These are phyloP conservation scores for Cryptosporidium sp. DNA, from an alignment of 169 alveolate species.

Conservation along the genomic window DNA sequence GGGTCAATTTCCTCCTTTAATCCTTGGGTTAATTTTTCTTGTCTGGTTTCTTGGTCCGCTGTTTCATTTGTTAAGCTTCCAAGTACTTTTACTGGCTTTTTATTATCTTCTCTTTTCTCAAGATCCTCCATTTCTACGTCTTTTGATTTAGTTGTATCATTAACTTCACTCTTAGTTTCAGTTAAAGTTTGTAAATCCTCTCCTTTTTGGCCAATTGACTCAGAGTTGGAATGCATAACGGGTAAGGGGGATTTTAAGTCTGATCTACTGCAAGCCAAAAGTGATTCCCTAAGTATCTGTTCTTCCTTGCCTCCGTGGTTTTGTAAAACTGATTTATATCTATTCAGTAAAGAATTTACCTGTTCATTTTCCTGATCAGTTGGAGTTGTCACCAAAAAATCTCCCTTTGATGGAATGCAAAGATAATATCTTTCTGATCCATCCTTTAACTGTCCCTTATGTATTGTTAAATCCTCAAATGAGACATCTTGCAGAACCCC, in stretches of 20 bases:
- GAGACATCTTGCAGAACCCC: constrained; percentile 64
- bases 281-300: constrained; percentile 6
- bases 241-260: constrained; percentile 6
- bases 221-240: not conserved
- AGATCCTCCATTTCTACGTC: not conserved
- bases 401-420: constrained; percentile 73
- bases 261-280: constrained; percentile 15
- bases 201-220: not conserved
- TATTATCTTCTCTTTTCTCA: not conserved
- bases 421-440: constrained; percentile 39
- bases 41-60: not conserved
- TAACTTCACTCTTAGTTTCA: not conserved
- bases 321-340: constrained; percentile 26
- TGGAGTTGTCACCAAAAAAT: constrained; percentile 71
- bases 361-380: constrained; percentile 31
- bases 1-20: not conserved
- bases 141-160: not conserved
- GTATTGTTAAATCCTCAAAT: constrained; percentile 43
- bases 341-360: constrained; percentile 1
- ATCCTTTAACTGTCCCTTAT: constrained; percentile 67
- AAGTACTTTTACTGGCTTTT: not conserved
- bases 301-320: constrained; percentile 42
- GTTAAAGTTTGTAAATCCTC: not conserved
- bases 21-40: not conserved
- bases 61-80: not conserved